phyloP scores from a whole-genome alignment of 306 rosid genomes.

The Rosa persica region DNA sequence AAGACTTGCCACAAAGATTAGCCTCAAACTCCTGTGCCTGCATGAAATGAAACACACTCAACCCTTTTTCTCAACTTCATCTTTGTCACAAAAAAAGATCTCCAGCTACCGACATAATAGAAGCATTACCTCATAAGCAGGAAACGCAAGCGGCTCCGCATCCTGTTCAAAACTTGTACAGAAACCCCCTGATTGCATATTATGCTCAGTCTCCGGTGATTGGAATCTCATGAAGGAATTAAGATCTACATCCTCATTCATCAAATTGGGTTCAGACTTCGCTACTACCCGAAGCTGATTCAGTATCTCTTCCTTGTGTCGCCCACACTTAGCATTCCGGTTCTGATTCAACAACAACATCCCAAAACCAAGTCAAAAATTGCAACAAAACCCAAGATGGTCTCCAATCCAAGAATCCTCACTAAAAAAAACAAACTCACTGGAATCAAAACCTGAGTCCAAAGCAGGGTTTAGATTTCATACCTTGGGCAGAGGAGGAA shows the following conservation, averaged over 20 bases:
- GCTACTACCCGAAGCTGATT: conserved; percentile 71
- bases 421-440: too few relatives aligned
- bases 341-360: conserved; percentile 64
- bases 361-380: conserved; percentile 38
- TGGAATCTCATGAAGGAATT: conserved; percentile 21
- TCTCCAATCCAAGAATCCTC: conserved; percentile 13
- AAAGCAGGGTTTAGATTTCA: too few relatives aligned
- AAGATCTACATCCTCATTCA: conserved; percentile 18
- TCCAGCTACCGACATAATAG: conserved; percentile 10
- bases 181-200: conserved; percentile 28
- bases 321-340: conserved; percentile 81
- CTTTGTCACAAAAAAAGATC: not conserved
- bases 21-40: conserved; percentile 38
- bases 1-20: conserved; percentile 34
- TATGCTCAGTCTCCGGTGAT: conserved; percentile 31
- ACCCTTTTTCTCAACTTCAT: not conserved
- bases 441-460: not conserved
- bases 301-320: conserved; percentile 66
- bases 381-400: conserved; percentile 19
- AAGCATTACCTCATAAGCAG: conserved; percentile 50
- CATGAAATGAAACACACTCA: not conserved
- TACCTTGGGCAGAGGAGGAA: conserved; percentile 88
- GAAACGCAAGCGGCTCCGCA: conserved; percentile 37
- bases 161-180: conserved; percentile 35
- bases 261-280: conserved; percentile 51